Evolutionary conservation across 768 basidiomycete species (phyloP).

Genomic region (Suillus lakei): DNA sequence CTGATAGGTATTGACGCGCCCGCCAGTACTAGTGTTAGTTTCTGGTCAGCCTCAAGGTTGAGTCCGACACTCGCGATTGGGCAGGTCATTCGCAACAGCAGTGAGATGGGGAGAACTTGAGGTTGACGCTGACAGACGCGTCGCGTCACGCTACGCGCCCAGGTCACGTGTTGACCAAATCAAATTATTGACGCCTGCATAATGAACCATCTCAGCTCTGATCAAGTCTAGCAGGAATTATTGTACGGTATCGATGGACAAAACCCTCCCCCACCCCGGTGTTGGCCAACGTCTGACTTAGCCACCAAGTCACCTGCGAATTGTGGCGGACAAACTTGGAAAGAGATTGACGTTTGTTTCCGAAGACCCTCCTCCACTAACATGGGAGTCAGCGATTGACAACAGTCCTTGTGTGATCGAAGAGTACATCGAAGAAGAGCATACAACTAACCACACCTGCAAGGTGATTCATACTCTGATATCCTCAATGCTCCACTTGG

Average conservation of each 20-base stretch:
- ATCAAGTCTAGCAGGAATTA: too few relatives aligned
- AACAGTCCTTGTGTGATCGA: not conserved
- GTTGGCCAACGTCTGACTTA: too few relatives aligned
- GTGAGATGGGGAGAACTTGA: not conserved
- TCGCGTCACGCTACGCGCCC: not conserved
- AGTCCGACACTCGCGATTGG: too few relatives aligned
- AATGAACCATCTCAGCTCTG: too few relatives aligned
- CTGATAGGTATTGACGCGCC: not conserved
- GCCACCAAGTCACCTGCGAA: not conserved
- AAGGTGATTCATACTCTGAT: not conserved
- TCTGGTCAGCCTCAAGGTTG: not conserved
- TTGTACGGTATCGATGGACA: too few relatives aligned
- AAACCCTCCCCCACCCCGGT: too few relatives aligned
- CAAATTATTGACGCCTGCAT: too few relatives aligned
- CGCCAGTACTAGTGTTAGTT: not conserved
- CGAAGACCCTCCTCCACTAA: too few relatives aligned
- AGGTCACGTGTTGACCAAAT: not conserved
- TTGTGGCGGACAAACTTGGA: not conserved
- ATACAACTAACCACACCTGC: not conserved
- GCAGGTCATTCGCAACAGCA: not conserved
- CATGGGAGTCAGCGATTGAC: not conserved
- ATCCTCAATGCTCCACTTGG: conserved; percentile 81
- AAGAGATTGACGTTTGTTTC: too few relatives aligned
- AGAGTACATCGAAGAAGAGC: not conserved
- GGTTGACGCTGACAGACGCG: not conserved